phyloP scores from a whole-genome alignment of 1,284 basidiomycete species.

The Naganishia liquefaciens region DNA sequence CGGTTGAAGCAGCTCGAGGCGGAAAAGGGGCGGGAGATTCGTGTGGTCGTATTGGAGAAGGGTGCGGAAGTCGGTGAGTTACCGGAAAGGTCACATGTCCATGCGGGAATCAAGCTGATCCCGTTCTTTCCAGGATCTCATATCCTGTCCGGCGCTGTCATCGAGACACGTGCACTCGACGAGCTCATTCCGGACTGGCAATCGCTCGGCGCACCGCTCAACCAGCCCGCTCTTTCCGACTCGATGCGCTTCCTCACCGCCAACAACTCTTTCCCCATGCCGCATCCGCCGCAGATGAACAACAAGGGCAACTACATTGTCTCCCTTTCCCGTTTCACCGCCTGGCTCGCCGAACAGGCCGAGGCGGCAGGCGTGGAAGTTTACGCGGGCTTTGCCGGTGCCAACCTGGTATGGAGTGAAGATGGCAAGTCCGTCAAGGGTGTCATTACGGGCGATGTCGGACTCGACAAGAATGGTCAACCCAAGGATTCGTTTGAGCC shows the following conservation, averaged over 20 bases:
- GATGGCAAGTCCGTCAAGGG: conserved; percentile 72
- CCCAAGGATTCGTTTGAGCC: conserved; percentile 91
- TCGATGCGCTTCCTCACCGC: conserved; percentile 85
- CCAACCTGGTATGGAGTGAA: conserved; percentile 72
- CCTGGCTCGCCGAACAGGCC: conserved; percentile 87
- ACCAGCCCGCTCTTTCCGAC: conserved; percentile 75
- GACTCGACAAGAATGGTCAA: conserved; percentile 73
- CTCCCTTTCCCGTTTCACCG: conserved; percentile 82
- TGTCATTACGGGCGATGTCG: conserved; percentile 92
- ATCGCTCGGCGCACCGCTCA: conserved; percentile 63
- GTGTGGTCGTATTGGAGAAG: conserved; percentile 95
- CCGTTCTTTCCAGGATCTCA: conserved; percentile 72
- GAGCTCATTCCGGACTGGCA: conserved; percentile 80
- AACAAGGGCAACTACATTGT: conserved; percentile 94
- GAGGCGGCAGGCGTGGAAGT: conserved; percentile 87
- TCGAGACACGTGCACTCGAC: conserved; percentile 87
- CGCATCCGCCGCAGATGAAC: conserved; percentile 96
- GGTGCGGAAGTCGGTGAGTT: conserved; percentile 82
- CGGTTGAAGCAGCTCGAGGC: conserved; percentile 89
- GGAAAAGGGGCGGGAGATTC: conserved; percentile 73
- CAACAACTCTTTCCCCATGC: conserved; percentile 74
- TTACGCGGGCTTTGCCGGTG: conserved; percentile 94
- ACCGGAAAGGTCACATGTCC: too few relatives aligned
- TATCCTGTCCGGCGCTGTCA: conserved; percentile 92
- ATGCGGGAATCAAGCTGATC: not conserved